Percentiles rank a stretch among this genome's conserved stretches.
phyloP scores from a whole-genome alignment of 176 grass and related monocot species.

The Calamus simplicifolius region DNA sequence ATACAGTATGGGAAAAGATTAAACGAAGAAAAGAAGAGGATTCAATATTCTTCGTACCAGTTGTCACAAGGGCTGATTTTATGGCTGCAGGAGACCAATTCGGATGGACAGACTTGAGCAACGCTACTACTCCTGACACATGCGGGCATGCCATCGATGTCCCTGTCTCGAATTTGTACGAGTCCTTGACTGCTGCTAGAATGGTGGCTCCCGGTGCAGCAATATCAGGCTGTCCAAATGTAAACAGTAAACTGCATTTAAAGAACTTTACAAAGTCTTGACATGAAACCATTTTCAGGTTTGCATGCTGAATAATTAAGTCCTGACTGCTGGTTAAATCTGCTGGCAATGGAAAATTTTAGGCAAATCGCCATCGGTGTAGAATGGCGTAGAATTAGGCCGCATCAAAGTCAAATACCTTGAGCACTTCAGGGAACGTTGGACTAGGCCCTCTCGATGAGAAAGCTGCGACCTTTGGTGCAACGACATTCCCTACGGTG shows the following conservation, averaged over 20 bases:
- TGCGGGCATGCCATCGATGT: slow-evolving; percentile 63
- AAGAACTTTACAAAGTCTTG: too few species aligned
- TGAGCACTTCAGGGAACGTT: slow-evolving; percentile 2
- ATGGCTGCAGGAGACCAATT: slow-evolving; percentile 56
- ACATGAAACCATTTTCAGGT: too few species aligned
- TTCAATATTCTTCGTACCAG: slow-evolving; percentile 22
- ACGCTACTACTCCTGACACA: slow-evolving; percentile 38
- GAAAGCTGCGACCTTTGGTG: slow-evolving; percentile 17
- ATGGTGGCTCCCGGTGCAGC: slow-evolving; percentile 52
- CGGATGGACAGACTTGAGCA: slow-evolving; percentile 59
- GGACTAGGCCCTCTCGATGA: slow-evolving; percentile 8
- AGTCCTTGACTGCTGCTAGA: slow-evolving; percentile 19
- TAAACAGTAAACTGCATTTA: too few species aligned
- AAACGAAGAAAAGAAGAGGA: neutral
- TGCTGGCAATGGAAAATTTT: too few species aligned
- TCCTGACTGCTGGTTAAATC: too few species aligned
- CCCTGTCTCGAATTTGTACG: slow-evolving; percentile 24
- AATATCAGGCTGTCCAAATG: slow-evolving; percentile 41
- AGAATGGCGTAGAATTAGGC: too few species aligned
- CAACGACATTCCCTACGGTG: neutral
- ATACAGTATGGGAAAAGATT: too few species aligned
- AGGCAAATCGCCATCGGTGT: too few species aligned
- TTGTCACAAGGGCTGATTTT: slow-evolving; percentile 54
- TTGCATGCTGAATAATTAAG: too few species aligned
- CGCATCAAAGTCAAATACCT: neutral